Conservation (phyloP, 352 stramenopile species). For the Phytophthora megakarya region DNA sequence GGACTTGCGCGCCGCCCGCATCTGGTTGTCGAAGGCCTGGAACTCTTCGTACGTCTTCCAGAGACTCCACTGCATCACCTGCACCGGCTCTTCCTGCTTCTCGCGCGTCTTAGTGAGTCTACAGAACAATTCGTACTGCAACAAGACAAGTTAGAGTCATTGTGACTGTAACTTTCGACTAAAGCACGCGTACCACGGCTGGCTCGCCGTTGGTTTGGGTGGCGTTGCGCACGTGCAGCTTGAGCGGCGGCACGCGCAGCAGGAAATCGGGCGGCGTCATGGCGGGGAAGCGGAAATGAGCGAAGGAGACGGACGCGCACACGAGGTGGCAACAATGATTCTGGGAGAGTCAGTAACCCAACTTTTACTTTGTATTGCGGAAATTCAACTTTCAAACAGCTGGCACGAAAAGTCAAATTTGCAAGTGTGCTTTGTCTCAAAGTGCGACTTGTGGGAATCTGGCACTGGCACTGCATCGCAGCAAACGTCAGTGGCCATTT, state of each 20-base stretch:
- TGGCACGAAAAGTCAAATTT: neutral
- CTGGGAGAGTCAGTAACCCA: slow-evolving; percentile 28
- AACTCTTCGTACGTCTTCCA: slow-evolving; percentile 87
- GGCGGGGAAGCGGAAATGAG: slow-evolving; percentile 10
- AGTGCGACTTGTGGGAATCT: neutral
- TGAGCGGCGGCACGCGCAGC: slow-evolving; percentile 54
- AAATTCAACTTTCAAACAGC: neutral
- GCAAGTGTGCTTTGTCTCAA: neutral
- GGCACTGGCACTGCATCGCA: no score
- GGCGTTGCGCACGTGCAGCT: slow-evolving; percentile 63
- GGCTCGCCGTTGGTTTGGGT: slow-evolving; percentile 59
- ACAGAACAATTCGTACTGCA: slow-evolving; percentile 64
- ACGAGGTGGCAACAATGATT: slow-evolving; percentile 29
- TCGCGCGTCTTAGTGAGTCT: slow-evolving; percentile 44
- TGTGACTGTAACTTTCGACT: slow-evolving; percentile 13
- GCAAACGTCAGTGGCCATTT: neutral
- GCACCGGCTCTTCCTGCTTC: slow-evolving; percentile 43
- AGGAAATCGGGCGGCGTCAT: slow-evolving; percentile 54
- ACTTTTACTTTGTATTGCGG: slow-evolving; percentile 1
- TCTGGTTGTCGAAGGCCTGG: slow-evolving; percentile 67
- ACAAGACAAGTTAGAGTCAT: slow-evolving; percentile 1
- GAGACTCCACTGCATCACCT: slow-evolving; percentile 68
- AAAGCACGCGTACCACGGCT: slow-evolving; percentile 59
- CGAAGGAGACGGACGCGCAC: neutral
- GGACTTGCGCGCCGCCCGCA: slow-evolving; percentile 56